Conservation (phyloP, 768 basidiomycete species). For the Obba rivulosa region DNA sequence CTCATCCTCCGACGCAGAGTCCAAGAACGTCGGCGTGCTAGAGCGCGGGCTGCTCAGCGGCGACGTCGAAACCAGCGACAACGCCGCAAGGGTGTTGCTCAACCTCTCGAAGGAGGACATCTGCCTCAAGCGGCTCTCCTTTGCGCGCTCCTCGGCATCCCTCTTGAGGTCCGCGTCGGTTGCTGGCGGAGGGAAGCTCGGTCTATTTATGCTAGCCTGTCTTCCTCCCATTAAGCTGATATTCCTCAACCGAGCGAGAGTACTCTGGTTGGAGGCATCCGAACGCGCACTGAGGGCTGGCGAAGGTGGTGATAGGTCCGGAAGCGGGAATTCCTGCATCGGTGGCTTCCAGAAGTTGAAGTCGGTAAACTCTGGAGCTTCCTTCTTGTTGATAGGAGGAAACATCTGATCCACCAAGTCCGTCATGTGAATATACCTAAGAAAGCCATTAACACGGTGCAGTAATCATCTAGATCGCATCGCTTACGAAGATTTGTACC, state of each 20-base stretch:
- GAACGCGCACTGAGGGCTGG: constrained; percentile 93
- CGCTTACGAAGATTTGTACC: constrained; percentile 91
- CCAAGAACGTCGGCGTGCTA: constrained; percentile 43
- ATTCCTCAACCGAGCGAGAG: constrained; percentile 70
- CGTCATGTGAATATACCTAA: constrained; percentile 95
- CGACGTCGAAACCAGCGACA: constrained; percentile 37
- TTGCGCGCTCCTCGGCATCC: constrained; percentile 5
- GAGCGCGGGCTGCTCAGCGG: constrained; percentile 46
- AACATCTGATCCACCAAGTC: constrained; percentile 99
- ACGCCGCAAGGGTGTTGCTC: constrained; percentile 50
- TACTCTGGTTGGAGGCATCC: constrained; percentile 71
- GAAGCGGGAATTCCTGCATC: constrained; percentile 71
- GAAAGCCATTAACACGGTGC: not conserved
- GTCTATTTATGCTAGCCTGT: constrained; percentile 25
- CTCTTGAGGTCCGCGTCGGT: constrained; percentile 13
- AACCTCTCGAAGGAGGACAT: constrained; percentile 76
- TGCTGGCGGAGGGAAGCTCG: constrained; percentile 24
- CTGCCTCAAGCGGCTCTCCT: constrained; percentile 48
- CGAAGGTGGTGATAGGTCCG: constrained; percentile 80
- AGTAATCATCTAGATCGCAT: not conserved
- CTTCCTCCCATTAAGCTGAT: constrained; percentile 65
- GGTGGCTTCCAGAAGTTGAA: constrained; percentile 95
- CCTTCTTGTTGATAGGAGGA: constrained; percentile 88
- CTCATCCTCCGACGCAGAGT: constrained; percentile 41
- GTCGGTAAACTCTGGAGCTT: constrained; percentile 89